Conservation (phyloP, 2,329 filamentous ascomycete genomes). For the Trematosphaeria pertusa region DNA sequence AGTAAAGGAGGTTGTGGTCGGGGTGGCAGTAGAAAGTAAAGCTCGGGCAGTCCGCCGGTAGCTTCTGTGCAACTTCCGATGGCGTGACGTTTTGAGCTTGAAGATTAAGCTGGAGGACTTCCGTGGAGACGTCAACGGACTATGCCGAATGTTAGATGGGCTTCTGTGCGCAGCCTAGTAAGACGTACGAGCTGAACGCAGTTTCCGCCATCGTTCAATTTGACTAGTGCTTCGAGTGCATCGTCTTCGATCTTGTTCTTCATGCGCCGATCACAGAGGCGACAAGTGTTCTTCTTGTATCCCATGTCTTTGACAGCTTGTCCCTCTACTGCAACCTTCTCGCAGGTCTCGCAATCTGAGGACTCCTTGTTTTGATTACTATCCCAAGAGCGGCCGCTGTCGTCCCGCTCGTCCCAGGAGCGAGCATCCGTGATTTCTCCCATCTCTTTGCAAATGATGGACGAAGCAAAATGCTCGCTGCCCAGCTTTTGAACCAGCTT, state of each 20-base stretch:
- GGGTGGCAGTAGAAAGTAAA: conserved; percentile 39
- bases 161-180: not conserved
- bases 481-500: conserved; percentile 22
- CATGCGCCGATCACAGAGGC: conserved; percentile 41
- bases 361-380: not conserved
- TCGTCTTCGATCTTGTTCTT: conserved; percentile 32
- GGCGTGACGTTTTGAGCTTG: conserved; percentile 3
- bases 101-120: conserved; percentile 23
- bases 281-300: conserved; percentile 35
- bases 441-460: conserved; percentile 37
- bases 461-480: conserved; percentile 17
- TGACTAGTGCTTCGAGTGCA: conserved; percentile 23
- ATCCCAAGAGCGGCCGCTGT: not conserved
- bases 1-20: conserved; percentile 20
- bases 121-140: conserved; percentile 25
- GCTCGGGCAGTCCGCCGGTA: conserved; percentile 25
- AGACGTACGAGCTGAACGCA: conserved; percentile 32
- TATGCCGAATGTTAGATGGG: conserved; percentile 7
- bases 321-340: not conserved
- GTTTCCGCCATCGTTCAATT: conserved; percentile 14
- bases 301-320: conserved; percentile 21
- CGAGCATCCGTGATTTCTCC: conserved; percentile 33
- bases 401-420: conserved; percentile 33
- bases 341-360: not conserved
- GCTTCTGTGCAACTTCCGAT: conserved; percentile 5